Evolutionary conservation across 169 alveolate species (phyloP).

Genomic region (Babesia ovata): DNA sequence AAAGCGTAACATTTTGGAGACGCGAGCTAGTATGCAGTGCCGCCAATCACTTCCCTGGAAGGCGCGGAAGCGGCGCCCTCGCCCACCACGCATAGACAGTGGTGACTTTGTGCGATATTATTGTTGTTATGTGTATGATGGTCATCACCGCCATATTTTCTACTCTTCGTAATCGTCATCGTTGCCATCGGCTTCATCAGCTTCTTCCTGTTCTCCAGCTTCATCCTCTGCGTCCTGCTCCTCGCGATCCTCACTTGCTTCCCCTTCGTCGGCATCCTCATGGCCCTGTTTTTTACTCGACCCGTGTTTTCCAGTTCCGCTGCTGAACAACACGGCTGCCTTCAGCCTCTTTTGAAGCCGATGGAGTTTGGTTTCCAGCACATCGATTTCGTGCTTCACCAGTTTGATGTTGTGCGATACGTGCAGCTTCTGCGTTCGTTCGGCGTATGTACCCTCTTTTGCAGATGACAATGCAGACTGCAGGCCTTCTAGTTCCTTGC

Average conservation of each 20-base stretch:
- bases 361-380: slow-evolving; percentile 43
- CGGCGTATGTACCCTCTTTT: slow-evolving; percentile 16
- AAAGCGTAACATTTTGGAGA: slow-evolving; percentile 1
- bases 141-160: neutral
- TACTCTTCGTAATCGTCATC: neutral
- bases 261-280: slow-evolving; percentile 18
- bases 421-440: slow-evolving; percentile 48
- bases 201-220: slow-evolving; percentile 7
- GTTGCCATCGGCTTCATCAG: slow-evolving; percentile 29
- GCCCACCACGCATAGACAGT: too few relatives aligned
- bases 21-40: too few relatives aligned
- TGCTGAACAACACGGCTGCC: slow-evolving; percentile 51
- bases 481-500: slow-evolving; percentile 7
- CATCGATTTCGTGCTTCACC: slow-evolving; percentile 54
- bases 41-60: too few relatives aligned
- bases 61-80: too few relatives aligned
- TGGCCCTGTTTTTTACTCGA: neutral
- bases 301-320: neutral
- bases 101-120: too few relatives aligned
- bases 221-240: slow-evolving; percentile 19
- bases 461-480: slow-evolving; percentile 1
- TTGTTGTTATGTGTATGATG: too few relatives aligned
- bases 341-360: slow-evolving; percentile 54
- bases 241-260: slow-evolving; percentile 5
- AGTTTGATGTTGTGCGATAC: slow-evolving; percentile 60